A percentile compares a stretch with the other conserved stretches of the same genome.
Evolutionary conservation across 1,139 yeast species (phyloP).

Genomic region (Pichia sp.): DNA sequence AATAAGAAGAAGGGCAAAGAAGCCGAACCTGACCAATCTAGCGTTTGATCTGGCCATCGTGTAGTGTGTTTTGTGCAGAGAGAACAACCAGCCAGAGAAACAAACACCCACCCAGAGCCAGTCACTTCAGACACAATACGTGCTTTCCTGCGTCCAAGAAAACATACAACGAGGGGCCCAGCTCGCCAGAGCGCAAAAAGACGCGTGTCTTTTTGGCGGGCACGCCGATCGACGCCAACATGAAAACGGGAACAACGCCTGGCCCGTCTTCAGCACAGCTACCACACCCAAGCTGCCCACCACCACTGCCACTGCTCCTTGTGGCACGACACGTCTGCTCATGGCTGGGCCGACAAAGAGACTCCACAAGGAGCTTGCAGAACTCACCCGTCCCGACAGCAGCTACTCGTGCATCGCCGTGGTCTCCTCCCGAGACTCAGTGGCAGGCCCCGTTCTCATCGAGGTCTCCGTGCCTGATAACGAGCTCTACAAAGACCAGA

Average conservation of each 20-base stretch:
- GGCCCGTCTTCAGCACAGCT: too few relatives aligned
- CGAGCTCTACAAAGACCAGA: background rate
- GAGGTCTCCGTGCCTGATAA: background rate
- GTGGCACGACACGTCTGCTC: too few relatives aligned
- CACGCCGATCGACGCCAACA: background rate
- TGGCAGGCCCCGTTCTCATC: background rate
- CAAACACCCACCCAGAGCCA: too few relatives aligned
- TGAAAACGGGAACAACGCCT: background rate
- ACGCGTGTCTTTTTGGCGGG: background rate
- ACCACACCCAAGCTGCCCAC: background rate
- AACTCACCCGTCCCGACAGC: background rate
- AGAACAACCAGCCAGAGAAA: background rate
- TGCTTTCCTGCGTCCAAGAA: too few relatives aligned
- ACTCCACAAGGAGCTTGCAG: background rate
- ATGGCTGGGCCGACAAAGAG: background rate
- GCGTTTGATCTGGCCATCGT: conserved; percentile 53
- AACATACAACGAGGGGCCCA: background rate
- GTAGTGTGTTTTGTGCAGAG: background rate
- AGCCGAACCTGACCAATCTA: conserved; percentile 53
- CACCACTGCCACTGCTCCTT: too few relatives aligned
- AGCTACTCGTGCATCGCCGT: background rate
- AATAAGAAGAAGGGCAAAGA: conserved; percentile 51
- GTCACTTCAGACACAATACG: too few relatives aligned
- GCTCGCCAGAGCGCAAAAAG: background rate
- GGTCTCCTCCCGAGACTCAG: background rate